These are phyloP conservation scores for Malania oleifera DNA, from an alignment of 164 flowering plant species.

Conservation along the genomic window DNA sequence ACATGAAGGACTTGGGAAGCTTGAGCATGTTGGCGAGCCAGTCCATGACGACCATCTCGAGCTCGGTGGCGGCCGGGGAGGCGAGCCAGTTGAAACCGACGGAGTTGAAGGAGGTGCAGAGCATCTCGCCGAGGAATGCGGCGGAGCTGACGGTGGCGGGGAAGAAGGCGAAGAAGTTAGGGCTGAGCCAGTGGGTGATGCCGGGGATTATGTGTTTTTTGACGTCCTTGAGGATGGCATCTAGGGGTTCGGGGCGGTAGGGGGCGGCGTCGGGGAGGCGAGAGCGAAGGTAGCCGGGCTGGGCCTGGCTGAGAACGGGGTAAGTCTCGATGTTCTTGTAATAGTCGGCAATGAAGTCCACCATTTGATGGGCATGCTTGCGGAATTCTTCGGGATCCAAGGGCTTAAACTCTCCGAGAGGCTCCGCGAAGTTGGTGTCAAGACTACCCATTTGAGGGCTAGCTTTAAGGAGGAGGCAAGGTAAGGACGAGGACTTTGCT, in stretches of 20 bases:
- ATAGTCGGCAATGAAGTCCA: slow-evolving; percentile 59
- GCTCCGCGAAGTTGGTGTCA: slow-evolving; percentile 10
- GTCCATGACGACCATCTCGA: slow-evolving; percentile 55
- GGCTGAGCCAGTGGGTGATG: slow-evolving; percentile 61
- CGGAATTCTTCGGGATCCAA: slow-evolving; percentile 49
- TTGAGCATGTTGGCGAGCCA: slow-evolving; percentile 49
- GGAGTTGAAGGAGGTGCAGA: slow-evolving; percentile 43
- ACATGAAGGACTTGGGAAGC: slow-evolving; percentile 45
- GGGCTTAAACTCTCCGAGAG: slow-evolving; percentile 26
- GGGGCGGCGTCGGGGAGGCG: slow-evolving; percentile 34
- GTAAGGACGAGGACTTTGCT: too few species aligned
- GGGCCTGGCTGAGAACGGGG: slow-evolving; percentile 46
- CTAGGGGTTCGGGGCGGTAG: slow-evolving; percentile 31
- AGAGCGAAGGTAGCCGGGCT: slow-evolving; percentile 38
- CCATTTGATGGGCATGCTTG: slow-evolving; percentile 39
- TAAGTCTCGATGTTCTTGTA: slow-evolving; percentile 38
- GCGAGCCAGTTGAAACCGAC: slow-evolving; percentile 65
- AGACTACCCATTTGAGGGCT: slow-evolving; percentile 48
- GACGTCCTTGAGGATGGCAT: slow-evolving; percentile 37
- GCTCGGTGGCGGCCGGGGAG: slow-evolving; percentile 66
- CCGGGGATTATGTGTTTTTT: slow-evolving; percentile 38
- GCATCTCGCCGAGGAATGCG: slow-evolving; percentile 54
- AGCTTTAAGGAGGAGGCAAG: too few species aligned
- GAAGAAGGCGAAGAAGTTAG: slow-evolving; percentile 61
- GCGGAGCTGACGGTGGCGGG: slow-evolving; percentile 54